These are phyloP conservation scores for Colletotrichum gloeosporioides DNA, from an alignment of 2,329 filamentous ascomycete species.

Conservation along the genomic window DNA sequence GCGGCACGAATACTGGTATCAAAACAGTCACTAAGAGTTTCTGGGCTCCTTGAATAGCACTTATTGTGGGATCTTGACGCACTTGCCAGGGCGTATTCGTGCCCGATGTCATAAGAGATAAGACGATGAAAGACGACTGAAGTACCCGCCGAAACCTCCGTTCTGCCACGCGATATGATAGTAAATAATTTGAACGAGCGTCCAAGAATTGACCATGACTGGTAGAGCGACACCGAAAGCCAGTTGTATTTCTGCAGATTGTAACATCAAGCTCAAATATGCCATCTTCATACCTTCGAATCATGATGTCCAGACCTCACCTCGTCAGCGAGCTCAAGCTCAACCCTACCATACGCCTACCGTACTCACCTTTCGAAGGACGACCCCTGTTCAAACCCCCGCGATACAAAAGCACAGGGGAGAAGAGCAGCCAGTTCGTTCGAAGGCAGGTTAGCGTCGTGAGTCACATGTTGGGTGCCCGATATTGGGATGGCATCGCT, in stretches of 20 bases:
- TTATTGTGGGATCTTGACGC: no score
- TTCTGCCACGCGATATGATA: neutral
- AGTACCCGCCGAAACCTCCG: neutral
- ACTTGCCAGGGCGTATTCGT: no score
- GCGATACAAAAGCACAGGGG: neutral
- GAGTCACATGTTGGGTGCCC: neutral
- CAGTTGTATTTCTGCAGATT: fast-evolving
- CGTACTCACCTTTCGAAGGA: neutral
- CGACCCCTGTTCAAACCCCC: neutral
- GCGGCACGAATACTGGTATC: no score
- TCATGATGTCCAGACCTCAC: neutral
- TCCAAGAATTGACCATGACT: neutral
- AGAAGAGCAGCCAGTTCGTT: neutral
- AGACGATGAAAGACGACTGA: no score
- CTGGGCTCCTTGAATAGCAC: no score
- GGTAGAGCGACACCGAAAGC: neutral
- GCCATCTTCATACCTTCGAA: neutral
- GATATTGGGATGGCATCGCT: neutral
- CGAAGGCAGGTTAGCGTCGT: neutral
- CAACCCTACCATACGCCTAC: neutral
- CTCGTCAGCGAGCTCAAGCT: neutral
- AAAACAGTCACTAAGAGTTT: no score
- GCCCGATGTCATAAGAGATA: no score
- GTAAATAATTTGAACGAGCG: neutral
- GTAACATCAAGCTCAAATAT: neutral